Conservation (phyloP, 768 basidiomycete genomes). For the Zangia roseola region DNA sequence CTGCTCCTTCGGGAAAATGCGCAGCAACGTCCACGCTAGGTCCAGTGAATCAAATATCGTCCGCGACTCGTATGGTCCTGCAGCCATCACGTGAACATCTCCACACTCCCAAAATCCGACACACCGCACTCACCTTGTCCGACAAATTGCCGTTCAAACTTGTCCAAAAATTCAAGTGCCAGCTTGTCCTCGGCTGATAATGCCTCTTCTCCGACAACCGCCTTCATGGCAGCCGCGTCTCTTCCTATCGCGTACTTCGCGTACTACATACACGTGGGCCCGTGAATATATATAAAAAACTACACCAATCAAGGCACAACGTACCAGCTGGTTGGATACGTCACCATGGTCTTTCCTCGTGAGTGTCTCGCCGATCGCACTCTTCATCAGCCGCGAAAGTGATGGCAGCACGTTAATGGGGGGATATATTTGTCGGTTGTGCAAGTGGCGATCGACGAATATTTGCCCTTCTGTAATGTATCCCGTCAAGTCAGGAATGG, state of each 20-base stretch:
- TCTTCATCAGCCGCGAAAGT: conserved; percentile 99
- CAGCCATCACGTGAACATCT: conserved; percentile 9
- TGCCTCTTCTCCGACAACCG: conserved; percentile 98
- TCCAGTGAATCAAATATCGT: conserved; percentile 97
- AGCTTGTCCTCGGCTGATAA: conserved; percentile 93
- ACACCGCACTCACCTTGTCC: conserved; percentile 69
- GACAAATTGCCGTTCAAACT: conserved; percentile 97
- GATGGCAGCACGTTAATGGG: conserved; percentile 99
- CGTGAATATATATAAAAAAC: conserved; percentile 13
- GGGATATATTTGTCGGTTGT: conserved; percentile 97
- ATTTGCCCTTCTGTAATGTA: conserved; percentile 99
- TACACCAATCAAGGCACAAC: conserved; percentile 35
- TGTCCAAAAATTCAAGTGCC: conserved; percentile 94
- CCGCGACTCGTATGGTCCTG: conserved; percentile 92
- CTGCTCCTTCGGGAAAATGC: conserved; percentile 99
- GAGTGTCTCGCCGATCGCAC: conserved; percentile 95
- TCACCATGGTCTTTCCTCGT: conserved; percentile 99
- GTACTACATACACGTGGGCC: conserved; percentile 58
- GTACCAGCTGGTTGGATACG: conserved; percentile 95
- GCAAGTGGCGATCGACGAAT: conserved; percentile 94
- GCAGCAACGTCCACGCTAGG: conserved; percentile 92
- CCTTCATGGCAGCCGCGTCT: conserved; percentile 98
- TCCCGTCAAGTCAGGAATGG: conserved; percentile 98
- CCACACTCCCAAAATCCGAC: fast-evolving
- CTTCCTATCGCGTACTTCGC: conserved; percentile 98